Percentiles rank a stretch among this genome's conserved stretches.
phyloP scores from a whole-genome alignment of 208 protist genomes.

The Naegleria lovaniensis region DNA sequence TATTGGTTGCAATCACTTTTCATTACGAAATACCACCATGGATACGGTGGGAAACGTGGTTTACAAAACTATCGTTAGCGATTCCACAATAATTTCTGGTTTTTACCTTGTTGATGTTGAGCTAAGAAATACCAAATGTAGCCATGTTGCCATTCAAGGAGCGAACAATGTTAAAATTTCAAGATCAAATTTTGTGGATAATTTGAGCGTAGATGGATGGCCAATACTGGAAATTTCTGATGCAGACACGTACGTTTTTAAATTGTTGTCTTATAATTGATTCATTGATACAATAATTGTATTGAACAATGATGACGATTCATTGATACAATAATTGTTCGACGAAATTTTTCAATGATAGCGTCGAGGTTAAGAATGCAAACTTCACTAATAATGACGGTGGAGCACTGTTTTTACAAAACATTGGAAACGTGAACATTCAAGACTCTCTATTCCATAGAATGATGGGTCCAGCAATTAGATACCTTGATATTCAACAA shows the following conservation, averaged over 20 bases:
- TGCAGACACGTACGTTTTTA: neutral
- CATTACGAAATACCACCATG: too few species aligned
- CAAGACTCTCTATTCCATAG: neutral
- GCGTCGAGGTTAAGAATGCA: neutral
- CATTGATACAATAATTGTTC: neutral
- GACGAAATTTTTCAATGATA: neutral
- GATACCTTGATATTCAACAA: neutral
- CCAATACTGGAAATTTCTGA: too few species aligned
- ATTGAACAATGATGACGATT: neutral
- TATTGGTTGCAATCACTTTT: too few species aligned
- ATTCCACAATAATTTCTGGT: too few species aligned
- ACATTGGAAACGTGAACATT: neutral
- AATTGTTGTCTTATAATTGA: neutral
- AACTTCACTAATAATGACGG: neutral
- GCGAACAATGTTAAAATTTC: too few species aligned
- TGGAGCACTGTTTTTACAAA: neutral
- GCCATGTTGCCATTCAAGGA: too few species aligned
- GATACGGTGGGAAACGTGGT: too few species aligned
- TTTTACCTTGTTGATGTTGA: too few species aligned
- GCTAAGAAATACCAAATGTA: too few species aligned
- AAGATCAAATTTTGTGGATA: too few species aligned
- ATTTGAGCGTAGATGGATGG: too few species aligned
- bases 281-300: neutral
- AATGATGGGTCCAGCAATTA: neutral
- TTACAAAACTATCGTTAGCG: too few species aligned